These are phyloP conservation scores for Gardenia jasminoides DNA, from an alignment of 257 asterid species.

Conservation along the genomic window DNA sequence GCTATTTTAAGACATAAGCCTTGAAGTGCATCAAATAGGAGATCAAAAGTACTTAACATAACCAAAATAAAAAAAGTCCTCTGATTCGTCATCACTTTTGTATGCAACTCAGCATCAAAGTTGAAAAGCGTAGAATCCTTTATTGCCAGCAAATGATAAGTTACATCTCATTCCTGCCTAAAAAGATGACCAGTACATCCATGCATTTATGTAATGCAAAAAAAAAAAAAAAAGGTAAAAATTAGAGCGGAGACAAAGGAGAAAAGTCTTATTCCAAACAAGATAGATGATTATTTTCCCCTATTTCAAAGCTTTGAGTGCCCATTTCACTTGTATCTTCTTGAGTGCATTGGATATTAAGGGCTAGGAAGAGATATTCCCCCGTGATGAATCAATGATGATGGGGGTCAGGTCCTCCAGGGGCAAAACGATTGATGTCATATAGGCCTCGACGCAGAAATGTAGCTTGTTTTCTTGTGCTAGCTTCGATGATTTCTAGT, in stretches of 20 bases:
- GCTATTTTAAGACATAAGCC: too few relatives aligned
- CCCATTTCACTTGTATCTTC: not conserved
- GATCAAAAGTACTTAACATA: too few relatives aligned
- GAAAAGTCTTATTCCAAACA: too few relatives aligned
- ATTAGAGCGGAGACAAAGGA: not conserved
- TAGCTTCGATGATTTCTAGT: conserved; percentile 25
- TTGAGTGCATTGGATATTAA: not conserved
- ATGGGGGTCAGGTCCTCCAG: conserved; percentile 57
- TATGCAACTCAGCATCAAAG: not conserved
- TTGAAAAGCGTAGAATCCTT: not conserved
- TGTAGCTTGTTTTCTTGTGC: conserved; percentile 18
- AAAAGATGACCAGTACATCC: not conserved
- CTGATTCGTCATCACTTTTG: not conserved
- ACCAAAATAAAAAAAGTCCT: too few relatives aligned
- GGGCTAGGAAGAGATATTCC: not conserved
- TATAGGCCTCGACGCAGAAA: conserved; percentile 13
- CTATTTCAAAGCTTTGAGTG: not conserved
- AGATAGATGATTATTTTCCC: not conserved
- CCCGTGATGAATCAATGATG: conserved; percentile 33
- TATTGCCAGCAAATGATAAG: not conserved
- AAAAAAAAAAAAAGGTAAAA: too few relatives aligned
- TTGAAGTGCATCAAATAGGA: too few relatives aligned
- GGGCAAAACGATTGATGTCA: conserved; percentile 30
- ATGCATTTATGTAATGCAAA: not conserved
- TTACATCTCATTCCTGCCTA: not conserved